Base-by-base conservation (phyloP, 768 basidiomycete genomes). In the Pleurotus ostreatus region DNA sequence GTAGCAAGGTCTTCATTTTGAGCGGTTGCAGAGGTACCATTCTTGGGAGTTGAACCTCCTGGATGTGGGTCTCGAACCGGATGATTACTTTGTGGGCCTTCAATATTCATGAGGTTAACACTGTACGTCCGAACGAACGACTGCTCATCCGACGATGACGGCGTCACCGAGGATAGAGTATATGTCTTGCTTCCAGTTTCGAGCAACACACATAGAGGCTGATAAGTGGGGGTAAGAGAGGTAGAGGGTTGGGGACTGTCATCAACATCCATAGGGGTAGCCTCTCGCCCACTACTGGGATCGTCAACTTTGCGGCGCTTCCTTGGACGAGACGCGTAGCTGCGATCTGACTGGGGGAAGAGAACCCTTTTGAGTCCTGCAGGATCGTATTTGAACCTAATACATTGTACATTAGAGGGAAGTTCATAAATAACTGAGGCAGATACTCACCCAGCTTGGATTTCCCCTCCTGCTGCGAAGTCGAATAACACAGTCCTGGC, bases 321-420 rank as follows among this genome's bases (percentile, higher is more conserved):
- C 48, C 66, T 64, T 12, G 73, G 69, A 2, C 59, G 56, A 1
- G 58, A 43, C 5, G 62, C 55, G 13, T 61, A 46, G 2, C 59
- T 39, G 4, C 49, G 25, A 2, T 22, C 39, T 1, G 52, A 52
- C 5, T 63, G 57, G 3, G 81, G 78, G 65, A 83, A 83, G 12
- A 84, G 68, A 0, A 74, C 67, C 25, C 69, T 67, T 25, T 70
- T 70, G 5, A 84, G 67, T 2, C 76, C 63, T 4, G 63, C 62
- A 0, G 81, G 75, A 6, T 78, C 70, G 57, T 82, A 85, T 66
- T 83, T 83, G 57, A 78, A 84, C 52, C 83, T 85, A 41, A 47
- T 53, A 37, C 18, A 37, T 47, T 25, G 53, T 40, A 52, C 9
- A 46, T 46, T 16, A 57, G 26, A 45, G 52, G 16, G 26, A 40